Evolutionary conservation across 768 basidiomycete species (phyloP).

Genomic region (Cantharellus cinnabarinus): DNA sequence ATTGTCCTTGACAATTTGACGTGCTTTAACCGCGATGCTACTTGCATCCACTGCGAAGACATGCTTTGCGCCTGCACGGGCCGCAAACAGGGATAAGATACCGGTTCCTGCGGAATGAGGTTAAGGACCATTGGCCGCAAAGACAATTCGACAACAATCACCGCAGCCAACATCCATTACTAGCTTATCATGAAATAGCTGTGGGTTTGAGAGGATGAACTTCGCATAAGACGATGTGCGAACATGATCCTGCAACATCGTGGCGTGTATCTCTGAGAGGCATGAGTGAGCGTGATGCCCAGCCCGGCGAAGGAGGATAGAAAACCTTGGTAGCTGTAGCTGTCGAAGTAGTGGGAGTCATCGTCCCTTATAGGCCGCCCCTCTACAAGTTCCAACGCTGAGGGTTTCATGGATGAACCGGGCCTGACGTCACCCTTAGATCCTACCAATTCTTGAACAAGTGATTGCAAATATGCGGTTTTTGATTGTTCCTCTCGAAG

Average conservation of each 20-base stretch:
- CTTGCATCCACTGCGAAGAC: conserved; percentile 89
- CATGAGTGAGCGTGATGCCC: neutral
- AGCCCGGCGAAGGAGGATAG: neutral
- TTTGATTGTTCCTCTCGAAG: conserved; percentile 29
- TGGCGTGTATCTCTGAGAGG: conserved; percentile 66
- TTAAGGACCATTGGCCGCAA: neutral
- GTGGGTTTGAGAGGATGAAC: conserved; percentile 69
- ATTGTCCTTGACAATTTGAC: conserved; percentile 60
- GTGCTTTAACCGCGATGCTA: conserved; percentile 55
- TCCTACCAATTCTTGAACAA: neutral
- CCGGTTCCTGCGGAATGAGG: conserved; percentile 35
- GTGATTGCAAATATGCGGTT: neutral
- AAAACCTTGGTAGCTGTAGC: conserved; percentile 72
- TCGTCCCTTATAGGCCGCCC: conserved; percentile 34
- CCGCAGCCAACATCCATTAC: conserved; percentile 92
- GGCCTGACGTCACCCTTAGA: neutral
- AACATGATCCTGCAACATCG: conserved; percentile 92
- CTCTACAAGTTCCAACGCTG: conserved; percentile 16
- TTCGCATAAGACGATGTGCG: conserved; percentile 83
- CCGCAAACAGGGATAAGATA: conserved; percentile 78
- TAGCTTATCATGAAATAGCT: conserved; percentile 59
- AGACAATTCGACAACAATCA: neutral
- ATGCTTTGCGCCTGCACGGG: conserved; percentile 68
- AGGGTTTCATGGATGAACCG: neutral
- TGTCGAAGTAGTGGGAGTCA: conserved; percentile 85